Evolutionary conservation across 2,329 filamentous ascomycete species (phyloP).

Genomic region (Penicillium sclerotigenum): DNA sequence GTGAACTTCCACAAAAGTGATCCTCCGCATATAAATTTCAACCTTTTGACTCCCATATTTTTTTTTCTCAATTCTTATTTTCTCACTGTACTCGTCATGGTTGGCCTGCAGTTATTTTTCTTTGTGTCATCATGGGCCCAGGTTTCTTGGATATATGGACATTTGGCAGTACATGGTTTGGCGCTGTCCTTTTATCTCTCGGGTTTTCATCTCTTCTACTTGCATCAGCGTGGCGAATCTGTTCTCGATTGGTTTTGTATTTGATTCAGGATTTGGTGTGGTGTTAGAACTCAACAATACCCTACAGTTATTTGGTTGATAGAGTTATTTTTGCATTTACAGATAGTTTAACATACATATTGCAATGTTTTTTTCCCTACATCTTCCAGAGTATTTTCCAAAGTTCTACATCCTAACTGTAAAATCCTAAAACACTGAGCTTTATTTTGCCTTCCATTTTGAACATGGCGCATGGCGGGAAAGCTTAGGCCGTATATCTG

Average conservation of each 20-base stretch:
- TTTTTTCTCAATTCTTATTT: not conserved
- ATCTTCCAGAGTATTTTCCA: not conserved
- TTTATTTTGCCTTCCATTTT: too few relatives aligned
- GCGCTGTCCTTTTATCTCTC: slow-evolving; percentile 5
- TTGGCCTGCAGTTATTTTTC: slow-evolving; percentile 6
- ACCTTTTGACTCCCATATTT: not conserved
- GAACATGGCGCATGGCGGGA: too few relatives aligned
- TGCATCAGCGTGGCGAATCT: slow-evolving; percentile 28
- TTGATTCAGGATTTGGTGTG: slow-evolving; percentile 8
- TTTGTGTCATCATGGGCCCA: slow-evolving; percentile 7
- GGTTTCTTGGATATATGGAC: slow-evolving; percentile 3
- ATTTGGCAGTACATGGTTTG: slow-evolving; percentile 3
- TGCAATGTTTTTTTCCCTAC: not conserved
- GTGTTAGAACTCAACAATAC: slow-evolving; percentile 12
- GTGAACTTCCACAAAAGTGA: not conserved
- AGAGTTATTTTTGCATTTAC: slow-evolving; percentile 3
- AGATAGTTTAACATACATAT: not conserved
- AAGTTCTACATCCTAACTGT: not conserved
- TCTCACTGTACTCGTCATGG: not conserved
- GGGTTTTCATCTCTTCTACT: slow-evolving; percentile 14
- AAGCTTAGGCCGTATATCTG: too few relatives aligned
- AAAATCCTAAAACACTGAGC: too few relatives aligned
- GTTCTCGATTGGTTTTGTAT: slow-evolving; percentile 13
- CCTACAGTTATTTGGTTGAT: slow-evolving; percentile 7
- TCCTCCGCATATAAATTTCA: not conserved